These are phyloP conservation scores for Tolypocladium tundrense DNA, from an alignment of 2,329 filamentous ascomycete species.

Conservation along the genomic window DNA sequence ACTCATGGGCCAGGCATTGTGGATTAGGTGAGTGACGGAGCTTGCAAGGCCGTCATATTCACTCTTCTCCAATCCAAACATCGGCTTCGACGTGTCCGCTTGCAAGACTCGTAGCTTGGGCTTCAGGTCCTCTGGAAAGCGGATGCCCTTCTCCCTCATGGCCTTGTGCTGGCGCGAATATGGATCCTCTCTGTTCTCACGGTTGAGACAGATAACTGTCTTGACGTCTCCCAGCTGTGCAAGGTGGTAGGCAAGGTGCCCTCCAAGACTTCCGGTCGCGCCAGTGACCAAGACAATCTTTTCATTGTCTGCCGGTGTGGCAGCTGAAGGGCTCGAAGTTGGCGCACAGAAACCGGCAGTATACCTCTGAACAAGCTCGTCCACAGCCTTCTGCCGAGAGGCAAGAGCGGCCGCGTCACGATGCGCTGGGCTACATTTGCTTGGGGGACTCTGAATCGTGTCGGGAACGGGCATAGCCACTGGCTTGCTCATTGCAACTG, in stretches of 20 bases:
- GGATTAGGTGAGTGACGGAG: conserved; percentile 36
- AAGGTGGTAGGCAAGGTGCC: conserved; percentile 21
- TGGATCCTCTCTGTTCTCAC: conserved; percentile 10
- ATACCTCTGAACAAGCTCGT: not conserved
- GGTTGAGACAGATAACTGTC: conserved; percentile 34
- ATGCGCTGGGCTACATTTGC: not conserved
- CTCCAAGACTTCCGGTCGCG: conserved; percentile 26
- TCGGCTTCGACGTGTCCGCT: conserved; percentile 15
- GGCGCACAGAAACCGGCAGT: not conserved
- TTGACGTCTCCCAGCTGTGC: conserved; percentile 16
- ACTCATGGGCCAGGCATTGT: conserved; percentile 43
- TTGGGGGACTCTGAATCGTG: not conserved
- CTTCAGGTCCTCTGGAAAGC: not conserved
- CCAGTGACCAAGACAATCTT: conserved; percentile 25
- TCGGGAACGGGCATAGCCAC: not conserved
- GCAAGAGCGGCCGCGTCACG: not conserved
- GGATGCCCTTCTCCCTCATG: conserved; percentile 1
- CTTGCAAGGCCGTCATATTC: conserved; percentile 26
- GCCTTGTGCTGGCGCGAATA: conserved; percentile 1
- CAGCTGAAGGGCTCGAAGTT: not conserved
- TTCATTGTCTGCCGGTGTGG: not conserved
- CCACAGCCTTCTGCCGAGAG: conserved; percentile 1
- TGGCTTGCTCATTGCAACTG: not conserved
- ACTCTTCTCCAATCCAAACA: conserved; percentile 27
- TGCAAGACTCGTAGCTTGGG: conserved; percentile 2